Evolutionary conservation across 2,329 filamentous ascomycete genomes (phyloP), one percentile per base, ranked within the genome.

Genomic region (Phialophora chinensis): DNA sequence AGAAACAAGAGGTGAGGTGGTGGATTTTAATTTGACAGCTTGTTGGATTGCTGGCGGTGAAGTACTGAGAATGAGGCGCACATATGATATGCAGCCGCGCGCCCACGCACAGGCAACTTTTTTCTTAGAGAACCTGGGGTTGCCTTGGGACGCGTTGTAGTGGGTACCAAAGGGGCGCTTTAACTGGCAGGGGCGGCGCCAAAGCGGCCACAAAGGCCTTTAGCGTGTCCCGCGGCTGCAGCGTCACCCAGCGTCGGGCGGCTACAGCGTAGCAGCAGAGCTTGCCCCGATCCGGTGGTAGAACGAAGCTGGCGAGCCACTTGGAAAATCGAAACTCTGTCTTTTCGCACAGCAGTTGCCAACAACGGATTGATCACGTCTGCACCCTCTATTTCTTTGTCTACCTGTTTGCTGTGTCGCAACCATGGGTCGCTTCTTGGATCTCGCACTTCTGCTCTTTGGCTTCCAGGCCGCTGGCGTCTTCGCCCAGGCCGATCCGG

Each of bases 391-490:
- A 3, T 52, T 47, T 54, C 55, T 31, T 29, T 60, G 12, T 29
- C 60, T 17, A 53, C 20, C 55, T 68, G 62, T 60, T 20, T 42
- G 14, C 53, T 63, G 12, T 12, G 44, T 62, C 65, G 59, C 65
- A 78, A 83, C 77, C 77, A 95, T 95, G 91, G 87, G 89, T 81
- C 87, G 86, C 76, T 85, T 91, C 80, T 89, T 88, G 81, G 85
- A 91, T 75, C 87, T 91, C 73, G 84, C 90, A 66, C 82, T 94
- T 74, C 88, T 89, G 73, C 81, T 93, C 69, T 82, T 92, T 79
- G 90, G 90, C 69, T 82, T 91, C 74, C 86, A 88, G 77, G 85
- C 89, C 72, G 82, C 90, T 71, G 84, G 87, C 77, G 88, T 85
- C 74, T 83, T 87, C 73, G 88, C 88, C 67, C 85, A 88, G 75